Evolutionary conservation across 78 protist genomes (phyloP).

Genomic region (Dictyostelium brefeldianum): DNA sequence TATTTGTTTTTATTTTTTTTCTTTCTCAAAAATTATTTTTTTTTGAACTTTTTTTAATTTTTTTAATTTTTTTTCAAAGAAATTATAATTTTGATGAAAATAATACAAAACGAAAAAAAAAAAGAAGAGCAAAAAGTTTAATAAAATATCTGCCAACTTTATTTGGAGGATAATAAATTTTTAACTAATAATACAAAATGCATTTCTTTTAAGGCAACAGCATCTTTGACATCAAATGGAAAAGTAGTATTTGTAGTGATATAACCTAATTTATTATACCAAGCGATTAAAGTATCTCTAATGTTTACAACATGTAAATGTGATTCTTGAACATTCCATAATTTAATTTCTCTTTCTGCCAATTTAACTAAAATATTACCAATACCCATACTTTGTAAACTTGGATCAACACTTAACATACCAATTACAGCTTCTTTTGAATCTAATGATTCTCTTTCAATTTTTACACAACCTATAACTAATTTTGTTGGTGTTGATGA

Average conservation of each 20-base stretch:
- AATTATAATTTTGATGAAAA: too few relatives aligned
- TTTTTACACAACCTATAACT: slow-evolving; percentile 44
- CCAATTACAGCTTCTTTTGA: slow-evolving; percentile 28
- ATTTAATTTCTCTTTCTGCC: slow-evolving; percentile 21
- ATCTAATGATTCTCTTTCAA: slow-evolving; percentile 33
- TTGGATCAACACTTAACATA: slow-evolving; percentile 66
- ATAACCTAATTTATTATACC: slow-evolving; percentile 49
- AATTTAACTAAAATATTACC: slow-evolving; percentile 30
- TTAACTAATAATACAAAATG: slow-evolving; percentile 11
- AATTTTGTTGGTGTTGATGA: neutral
- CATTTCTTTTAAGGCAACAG: neutral
- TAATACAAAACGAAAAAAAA: too few relatives aligned
- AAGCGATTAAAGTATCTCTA: slow-evolving; percentile 6
- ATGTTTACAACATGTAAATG: slow-evolving; percentile 30
- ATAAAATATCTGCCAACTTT: too few relatives aligned
- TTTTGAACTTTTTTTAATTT: too few relatives aligned
- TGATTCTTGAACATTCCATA: neutral
- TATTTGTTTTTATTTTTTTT: too few relatives aligned
- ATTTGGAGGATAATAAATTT: neutral
- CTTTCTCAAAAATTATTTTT: too few relatives aligned
- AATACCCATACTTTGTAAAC: slow-evolving; percentile 25
- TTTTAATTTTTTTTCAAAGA: too few relatives aligned
- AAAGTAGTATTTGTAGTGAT: neutral
- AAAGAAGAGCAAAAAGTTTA: too few relatives aligned
- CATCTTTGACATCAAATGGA: neutral